Evolutionary conservation across 768 basidiomycete genomes (phyloP), one percentile per base, ranked within the genome.

Genomic region (Postia placenta): DNA sequence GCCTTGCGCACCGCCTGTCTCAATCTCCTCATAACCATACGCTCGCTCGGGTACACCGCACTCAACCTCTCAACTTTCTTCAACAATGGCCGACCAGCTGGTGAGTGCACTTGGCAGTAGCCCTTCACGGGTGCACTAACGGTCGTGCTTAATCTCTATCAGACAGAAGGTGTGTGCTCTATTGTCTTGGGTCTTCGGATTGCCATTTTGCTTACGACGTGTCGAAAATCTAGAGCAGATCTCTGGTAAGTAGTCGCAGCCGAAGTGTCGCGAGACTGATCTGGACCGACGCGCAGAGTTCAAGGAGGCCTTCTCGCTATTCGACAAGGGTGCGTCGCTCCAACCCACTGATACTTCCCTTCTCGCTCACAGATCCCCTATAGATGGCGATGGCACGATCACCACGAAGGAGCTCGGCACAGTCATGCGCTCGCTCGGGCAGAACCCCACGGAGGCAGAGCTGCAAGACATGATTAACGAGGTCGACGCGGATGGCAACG

Each of bases 241-340:
- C 60, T 81, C 90, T 61, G 92, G 92, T 91, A 62, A 40, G 82
- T 69, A 14, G 36, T 51, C 40, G 4, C 33, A 19, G 33, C 20
- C 38, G 46, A 17, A 37, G 41, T 46, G 42, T 45, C n/a, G 40
- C 28, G 25, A 28, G 11, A 12, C 26, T 24, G 30, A 42, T 56
- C 45, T 52, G 51, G 35, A 38, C 37, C 12, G 20, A 25, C 23
- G n/a, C 19, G 24, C 65, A 90, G 92, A 95, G 70, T 97, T 94
- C 82, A 97, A 95, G 79, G 95, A 97, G 75, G 94, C 94, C 43
- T 97, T 98, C 74, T 92, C 93, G 51, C 79, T 98, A 19, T 97
- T 98, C 68, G 92, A 96, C 75, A 94, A 92, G 69, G 89, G 92
- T 92, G 52, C 50, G 76, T 68, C 6, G n/a, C n/a, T n/a, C n/a